Percentiles rank a stretch among this genome's conserved stretches.
These are phyloP conservation scores for Tetradesmus obliquus DNA, from an alignment of 139 green algal genomes.

Conservation along the genomic window DNA sequence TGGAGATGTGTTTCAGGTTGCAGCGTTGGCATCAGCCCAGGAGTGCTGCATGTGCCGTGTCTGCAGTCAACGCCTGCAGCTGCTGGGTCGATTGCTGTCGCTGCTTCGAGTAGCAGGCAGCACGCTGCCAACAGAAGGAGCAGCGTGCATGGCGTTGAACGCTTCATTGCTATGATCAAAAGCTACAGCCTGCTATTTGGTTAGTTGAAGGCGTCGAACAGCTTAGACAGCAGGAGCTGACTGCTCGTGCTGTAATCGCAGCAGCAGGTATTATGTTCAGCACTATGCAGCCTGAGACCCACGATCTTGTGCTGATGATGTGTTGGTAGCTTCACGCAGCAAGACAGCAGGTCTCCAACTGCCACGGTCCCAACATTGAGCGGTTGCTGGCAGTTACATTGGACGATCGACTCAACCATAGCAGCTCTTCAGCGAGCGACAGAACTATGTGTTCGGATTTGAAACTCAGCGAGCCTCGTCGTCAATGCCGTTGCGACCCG, in stretches of 20 bases:
- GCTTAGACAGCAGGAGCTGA: background rate
- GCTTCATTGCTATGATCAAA: background rate
- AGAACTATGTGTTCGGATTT: too few relatives aligned
- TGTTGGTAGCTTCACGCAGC: background rate
- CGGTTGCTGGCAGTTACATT: background rate
- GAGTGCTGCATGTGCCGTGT: background rate
- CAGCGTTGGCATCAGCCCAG: background rate
- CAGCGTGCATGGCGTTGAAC: background rate
- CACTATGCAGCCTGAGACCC: background rate
- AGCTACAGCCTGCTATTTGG: background rate
- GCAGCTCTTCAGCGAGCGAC: too few relatives aligned
- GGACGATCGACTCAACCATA: background rate
- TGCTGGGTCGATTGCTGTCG: background rate
- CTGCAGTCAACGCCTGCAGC: constrained; percentile 3
- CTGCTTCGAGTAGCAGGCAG: background rate
- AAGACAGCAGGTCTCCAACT: background rate
- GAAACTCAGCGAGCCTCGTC: too few relatives aligned
- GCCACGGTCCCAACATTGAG: background rate
- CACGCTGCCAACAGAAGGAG: background rate
- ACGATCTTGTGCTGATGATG: too few relatives aligned
- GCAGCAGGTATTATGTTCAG: background rate
- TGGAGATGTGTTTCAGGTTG: background rate
- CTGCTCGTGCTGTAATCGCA: too few relatives aligned
- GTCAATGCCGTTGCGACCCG: too few relatives aligned
- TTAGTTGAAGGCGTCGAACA: background rate